phyloP scores from a whole-genome alignment of 2,329 filamentous ascomycete species.

The Fusarium keratoplasticum region DNA sequence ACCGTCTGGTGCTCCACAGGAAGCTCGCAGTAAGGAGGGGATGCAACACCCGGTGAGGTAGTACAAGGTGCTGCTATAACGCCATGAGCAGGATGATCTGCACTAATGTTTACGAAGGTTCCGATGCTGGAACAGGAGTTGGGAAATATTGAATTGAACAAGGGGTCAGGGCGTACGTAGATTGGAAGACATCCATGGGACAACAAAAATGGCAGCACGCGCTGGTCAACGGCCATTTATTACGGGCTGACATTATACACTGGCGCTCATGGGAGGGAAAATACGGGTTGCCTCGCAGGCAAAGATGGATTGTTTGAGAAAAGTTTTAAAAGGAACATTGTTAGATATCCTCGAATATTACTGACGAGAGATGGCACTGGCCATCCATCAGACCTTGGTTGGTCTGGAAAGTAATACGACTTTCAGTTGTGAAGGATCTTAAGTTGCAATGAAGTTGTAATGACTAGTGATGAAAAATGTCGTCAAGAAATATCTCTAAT shows the following conservation, averaged over 20 bases:
- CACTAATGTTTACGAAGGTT: conserved; percentile 31
- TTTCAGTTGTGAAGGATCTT: neutral
- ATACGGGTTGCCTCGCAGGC: conserved; percentile 29
- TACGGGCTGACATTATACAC: conserved; percentile 5
- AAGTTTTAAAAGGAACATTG: conserved; percentile 9
- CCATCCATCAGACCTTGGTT: neutral
- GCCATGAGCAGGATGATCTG: conserved; percentile 15
- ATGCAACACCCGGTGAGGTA: conserved; percentile 28
- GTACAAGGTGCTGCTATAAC: conserved; percentile 4
- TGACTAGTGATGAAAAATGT: neutral
- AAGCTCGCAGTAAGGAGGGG: conserved; percentile 28
- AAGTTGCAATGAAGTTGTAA: neutral
- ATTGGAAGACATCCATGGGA: conserved; percentile 23
- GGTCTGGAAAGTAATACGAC: neutral
- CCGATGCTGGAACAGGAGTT: conserved; percentile 36
- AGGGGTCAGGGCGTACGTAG: conserved; percentile 37
- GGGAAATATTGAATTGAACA: conserved; percentile 30
- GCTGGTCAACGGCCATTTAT: conserved; percentile 34
- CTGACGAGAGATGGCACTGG: conserved; percentile 8
- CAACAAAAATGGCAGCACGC: conserved; percentile 31
- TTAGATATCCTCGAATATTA: conserved; percentile 27
- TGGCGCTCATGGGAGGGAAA: conserved; percentile 36
- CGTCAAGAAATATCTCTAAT: too few relatives aligned
- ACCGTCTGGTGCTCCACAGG: conserved; percentile 26
- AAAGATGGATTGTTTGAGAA: conserved; percentile 27